A percentile compares a stretch with the other conserved stretches of the same genome.
phyloP scores from a whole-genome alignment of 2,329 filamentous ascomycete genomes.

The Pseudopithomyces chartarum region DNA sequence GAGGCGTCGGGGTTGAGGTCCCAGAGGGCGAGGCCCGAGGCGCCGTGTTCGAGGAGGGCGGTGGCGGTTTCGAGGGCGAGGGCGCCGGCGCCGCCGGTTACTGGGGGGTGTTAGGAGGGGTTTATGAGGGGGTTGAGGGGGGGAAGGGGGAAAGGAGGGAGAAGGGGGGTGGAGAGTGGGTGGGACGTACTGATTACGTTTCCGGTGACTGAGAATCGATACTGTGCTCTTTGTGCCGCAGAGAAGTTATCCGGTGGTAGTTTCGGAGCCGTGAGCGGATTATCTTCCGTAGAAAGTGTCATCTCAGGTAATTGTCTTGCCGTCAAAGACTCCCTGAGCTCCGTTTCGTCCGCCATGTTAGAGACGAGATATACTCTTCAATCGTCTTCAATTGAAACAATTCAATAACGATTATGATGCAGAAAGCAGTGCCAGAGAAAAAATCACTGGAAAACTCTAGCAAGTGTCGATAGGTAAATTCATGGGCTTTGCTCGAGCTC shows the following conservation, averaged over 20 bases:
- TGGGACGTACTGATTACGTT: slow-evolving; percentile 56
- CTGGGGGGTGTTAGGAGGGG: slow-evolving; percentile 27
- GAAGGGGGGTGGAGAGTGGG: background rate
- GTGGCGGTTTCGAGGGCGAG: slow-evolving; percentile 63
- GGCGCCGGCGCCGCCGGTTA: slow-evolving; percentile 71
- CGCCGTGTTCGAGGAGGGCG: slow-evolving; percentile 72
- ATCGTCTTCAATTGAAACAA: background rate
- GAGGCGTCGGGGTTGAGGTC: slow-evolving; percentile 59
- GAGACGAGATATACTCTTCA: background rate
- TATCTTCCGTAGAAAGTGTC: slow-evolving; percentile 53
- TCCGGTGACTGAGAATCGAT: slow-evolving; percentile 58
- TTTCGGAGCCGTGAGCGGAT: slow-evolving; percentile 49
- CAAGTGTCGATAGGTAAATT: background rate
- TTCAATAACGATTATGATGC: background rate
- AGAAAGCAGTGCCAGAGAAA: too few relatives aligned
- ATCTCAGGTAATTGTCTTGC: slow-evolving; percentile 55
- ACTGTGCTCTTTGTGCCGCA: slow-evolving; percentile 49
- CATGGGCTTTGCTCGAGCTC: background rate
- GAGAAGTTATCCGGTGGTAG: slow-evolving; percentile 51
- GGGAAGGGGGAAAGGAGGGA: too few relatives aligned
- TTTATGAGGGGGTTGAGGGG: background rate
- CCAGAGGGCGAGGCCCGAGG: slow-evolving; percentile 63
- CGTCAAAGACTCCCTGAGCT: slow-evolving; percentile 51
- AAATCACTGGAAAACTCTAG: too few relatives aligned
- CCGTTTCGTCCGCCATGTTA: slow-evolving; percentile 23